These are phyloP conservation scores for Globisporangium okanoganense DNA, from an alignment of 352 stramenopile genomes.

Conservation along the genomic window DNA sequence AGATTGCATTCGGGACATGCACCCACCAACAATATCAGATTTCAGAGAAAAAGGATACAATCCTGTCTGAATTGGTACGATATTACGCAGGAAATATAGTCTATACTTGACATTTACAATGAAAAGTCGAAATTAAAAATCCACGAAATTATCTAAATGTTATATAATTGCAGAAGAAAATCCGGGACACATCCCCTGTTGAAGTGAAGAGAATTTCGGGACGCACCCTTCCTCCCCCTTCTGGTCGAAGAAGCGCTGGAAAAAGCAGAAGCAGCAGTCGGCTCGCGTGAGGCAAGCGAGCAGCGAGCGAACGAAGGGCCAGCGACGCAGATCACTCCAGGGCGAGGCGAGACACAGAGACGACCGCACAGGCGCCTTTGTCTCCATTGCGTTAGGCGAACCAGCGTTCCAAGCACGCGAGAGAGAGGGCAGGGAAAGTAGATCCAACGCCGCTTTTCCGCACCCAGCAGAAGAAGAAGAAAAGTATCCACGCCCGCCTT, in stretches of 20 bases:
- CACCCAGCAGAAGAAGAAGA: background rate
- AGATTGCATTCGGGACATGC: too few species aligned
- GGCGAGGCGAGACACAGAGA: background rate
- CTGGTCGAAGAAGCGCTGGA: background rate
- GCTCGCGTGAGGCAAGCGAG: background rate
- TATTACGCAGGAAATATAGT: too few species aligned
- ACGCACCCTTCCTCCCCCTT: conserved; percentile 5
- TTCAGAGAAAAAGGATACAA: too few species aligned
- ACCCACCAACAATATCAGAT: too few species aligned
- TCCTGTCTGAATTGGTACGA: too few species aligned
- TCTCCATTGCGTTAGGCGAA: background rate
- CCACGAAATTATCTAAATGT: too few species aligned
- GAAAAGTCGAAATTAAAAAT: too few species aligned
- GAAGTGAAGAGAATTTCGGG: conserved; percentile 1
- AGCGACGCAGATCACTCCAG: background rate
- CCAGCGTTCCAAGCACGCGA: background rate
- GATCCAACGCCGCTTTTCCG: background rate
- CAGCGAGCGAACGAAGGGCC: background rate
- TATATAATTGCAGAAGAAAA: background rate
- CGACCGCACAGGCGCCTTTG: background rate
- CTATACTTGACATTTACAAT: too few species aligned
- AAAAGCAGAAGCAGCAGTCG: conserved; percentile 5
- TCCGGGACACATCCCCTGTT: conserved; percentile 8
- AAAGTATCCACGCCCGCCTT: conserved; percentile 15
- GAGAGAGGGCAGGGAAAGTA: conserved; percentile 21